These are phyloP conservation scores for Exophiala xenobiotica DNA, from an alignment of 2,329 filamentous ascomycete genomes.

Conservation along the genomic window DNA sequence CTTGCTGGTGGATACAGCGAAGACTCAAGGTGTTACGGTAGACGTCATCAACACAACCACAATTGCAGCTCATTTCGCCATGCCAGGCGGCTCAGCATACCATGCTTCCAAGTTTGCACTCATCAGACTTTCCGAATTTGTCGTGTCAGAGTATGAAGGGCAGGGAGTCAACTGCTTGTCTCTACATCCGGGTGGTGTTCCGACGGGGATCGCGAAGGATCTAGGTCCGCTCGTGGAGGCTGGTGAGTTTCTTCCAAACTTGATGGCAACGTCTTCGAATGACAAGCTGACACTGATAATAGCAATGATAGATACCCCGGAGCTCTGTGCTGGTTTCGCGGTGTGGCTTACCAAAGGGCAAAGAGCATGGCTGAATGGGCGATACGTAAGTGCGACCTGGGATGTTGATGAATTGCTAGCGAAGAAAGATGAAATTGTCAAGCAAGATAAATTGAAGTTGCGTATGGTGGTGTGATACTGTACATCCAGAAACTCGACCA, in stretches of 20 bases:
- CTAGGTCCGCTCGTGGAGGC: not conserved
- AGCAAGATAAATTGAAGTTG: too few species aligned
- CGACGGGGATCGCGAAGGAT: not conserved
- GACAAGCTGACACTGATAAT: not conserved
- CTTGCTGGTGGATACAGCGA: not conserved
- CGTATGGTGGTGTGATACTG: too few species aligned
- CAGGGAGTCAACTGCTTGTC: not conserved
- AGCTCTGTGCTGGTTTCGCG: not conserved
- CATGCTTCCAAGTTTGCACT: not conserved
- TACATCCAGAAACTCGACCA: too few species aligned
- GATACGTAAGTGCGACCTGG: not conserved
- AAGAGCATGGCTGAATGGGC: not conserved
- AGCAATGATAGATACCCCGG: not conserved
- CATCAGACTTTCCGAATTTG: not conserved
- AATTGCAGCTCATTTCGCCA: not conserved
- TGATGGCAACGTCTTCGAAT: too few species aligned
- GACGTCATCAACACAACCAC: not conserved
- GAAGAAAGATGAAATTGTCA: constrained; percentile 7
- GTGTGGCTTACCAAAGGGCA: not conserved
- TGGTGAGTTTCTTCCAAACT: not conserved
- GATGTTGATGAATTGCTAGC: not conserved
- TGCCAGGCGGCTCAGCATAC: not conserved
- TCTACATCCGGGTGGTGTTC: not conserved
- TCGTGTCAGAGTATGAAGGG: not conserved
- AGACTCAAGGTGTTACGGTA: not conserved